phyloP scores from a whole-genome alignment of 768 basidiomycete species.

The Tephrocybe sp. region DNA sequence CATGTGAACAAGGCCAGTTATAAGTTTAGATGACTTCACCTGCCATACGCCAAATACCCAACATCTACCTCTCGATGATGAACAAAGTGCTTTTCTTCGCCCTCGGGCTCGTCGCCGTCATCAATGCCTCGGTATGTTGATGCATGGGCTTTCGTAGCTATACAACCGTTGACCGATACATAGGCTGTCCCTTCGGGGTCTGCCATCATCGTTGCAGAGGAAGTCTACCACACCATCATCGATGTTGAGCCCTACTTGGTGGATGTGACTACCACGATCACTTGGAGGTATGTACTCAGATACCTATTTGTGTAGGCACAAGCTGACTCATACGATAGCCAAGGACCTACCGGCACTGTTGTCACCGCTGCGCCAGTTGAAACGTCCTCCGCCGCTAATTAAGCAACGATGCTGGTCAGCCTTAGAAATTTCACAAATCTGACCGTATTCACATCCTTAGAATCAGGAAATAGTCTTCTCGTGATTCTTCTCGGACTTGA shows the following conservation, averaged over 20 bases:
- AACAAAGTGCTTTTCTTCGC: neutral
- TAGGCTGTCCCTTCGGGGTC: neutral
- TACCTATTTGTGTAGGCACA: too few species aligned
- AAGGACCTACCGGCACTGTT: neutral
- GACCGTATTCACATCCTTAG: too few species aligned
- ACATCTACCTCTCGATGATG: neutral
- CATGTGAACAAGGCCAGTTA: neutral
- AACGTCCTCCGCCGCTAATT: neutral
- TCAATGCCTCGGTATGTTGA: neutral
- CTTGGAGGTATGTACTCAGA: too few species aligned
- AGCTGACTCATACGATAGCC: too few species aligned
- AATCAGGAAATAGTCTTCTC: too few species aligned
- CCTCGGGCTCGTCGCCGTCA: neutral
- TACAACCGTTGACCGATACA: neutral
- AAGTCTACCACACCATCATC: slow-evolving; percentile 20
- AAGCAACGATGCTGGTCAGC: neutral
- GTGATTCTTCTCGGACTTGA: too few species aligned
- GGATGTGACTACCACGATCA: slow-evolving; percentile 20
- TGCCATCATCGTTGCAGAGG: slow-evolving; percentile 20
- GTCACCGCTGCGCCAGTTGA: neutral
- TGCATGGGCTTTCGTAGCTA: neutral
- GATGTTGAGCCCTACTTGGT: slow-evolving; percentile 24
- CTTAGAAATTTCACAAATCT: too few species aligned
- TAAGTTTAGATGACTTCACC: neutral
- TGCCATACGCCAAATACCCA: neutral